These are phyloP conservation scores for Beauveria caledonica DNA, from an alignment of 2,329 filamentous ascomycete genomes.

Conservation along the genomic window DNA sequence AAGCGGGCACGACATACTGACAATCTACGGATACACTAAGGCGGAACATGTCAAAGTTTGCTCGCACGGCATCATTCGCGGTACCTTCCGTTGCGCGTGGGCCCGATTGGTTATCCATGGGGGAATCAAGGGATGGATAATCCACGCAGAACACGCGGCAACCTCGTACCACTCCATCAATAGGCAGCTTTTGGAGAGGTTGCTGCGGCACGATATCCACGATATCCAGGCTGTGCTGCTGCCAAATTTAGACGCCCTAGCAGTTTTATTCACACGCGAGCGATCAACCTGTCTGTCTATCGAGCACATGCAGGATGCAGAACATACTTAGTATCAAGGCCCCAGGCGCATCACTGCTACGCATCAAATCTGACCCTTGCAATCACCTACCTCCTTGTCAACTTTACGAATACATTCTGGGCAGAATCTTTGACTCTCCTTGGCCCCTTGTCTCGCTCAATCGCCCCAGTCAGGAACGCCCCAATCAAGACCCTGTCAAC, in stretches of 20 bases:
- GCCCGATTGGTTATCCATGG: neutral
- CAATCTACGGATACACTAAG: neutral
- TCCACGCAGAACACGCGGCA: constrained; percentile 6
- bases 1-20: neutral
- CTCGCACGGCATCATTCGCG: neutral
- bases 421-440: neutral
- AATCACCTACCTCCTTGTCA: neutral
- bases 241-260: constrained; percentile 2
- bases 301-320: neutral
- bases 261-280: neutral
- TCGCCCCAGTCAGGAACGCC: neutral
- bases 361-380: neutral
- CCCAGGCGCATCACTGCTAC: neutral
- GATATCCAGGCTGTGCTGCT: neutral
- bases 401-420: neutral
- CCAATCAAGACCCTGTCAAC: neutral
- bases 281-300: neutral
- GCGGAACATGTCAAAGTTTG: neutral
- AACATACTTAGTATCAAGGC: neutral
- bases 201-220: neutral
- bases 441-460: constrained; percentile 6
- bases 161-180: constrained; percentile 1
- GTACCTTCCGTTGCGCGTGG: neutral
- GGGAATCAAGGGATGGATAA: neutral
- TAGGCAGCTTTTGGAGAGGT: neutral